These are phyloP conservation scores for Sporothrix pallida DNA, from an alignment of 2,329 filamentous ascomycete genomes.

Conservation along the genomic window DNA sequence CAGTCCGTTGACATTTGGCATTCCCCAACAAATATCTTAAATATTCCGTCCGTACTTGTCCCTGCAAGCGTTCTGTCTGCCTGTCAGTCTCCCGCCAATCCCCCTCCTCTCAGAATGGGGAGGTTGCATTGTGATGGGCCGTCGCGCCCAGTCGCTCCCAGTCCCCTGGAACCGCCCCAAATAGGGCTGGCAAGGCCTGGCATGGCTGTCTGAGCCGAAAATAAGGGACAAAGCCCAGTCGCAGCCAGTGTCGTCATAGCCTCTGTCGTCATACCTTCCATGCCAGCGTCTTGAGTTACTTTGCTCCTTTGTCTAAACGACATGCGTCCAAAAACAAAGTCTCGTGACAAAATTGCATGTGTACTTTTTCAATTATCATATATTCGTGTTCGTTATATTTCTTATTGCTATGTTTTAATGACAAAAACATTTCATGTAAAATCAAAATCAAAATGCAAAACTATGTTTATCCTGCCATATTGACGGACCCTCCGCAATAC, in stretches of 20 bases:
- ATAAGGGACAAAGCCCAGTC: conserved; percentile 2
- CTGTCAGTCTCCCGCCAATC: background rate
- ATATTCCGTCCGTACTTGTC: background rate
- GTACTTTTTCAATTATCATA: background rate
- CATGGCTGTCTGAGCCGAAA: background rate
- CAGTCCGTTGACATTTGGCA: background rate
- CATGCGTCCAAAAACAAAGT: background rate
- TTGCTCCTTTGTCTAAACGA: background rate
- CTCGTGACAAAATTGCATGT: background rate
- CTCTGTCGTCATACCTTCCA: background rate
- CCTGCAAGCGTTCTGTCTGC: background rate
- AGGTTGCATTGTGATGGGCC: conserved; percentile 11
- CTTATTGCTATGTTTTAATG: background rate
- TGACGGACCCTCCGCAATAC: background rate
- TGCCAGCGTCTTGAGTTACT: background rate
- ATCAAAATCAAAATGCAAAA: background rate
- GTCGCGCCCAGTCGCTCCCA: background rate
- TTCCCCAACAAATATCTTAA: background rate
- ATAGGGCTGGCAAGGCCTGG: background rate
- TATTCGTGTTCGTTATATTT: background rate
- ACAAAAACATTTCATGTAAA: background rate
- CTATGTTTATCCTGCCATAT: conserved; percentile 6
- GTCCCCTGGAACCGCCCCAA: conserved; percentile 4
- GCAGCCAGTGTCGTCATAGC: conserved; percentile 11
- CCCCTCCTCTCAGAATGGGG: background rate